A percentile compares a stretch with the other conserved stretches of the same genome.
Evolutionary conservation across 78 protist species (phyloP).

Genomic region (Dictyostelium brefeldianum): DNA sequence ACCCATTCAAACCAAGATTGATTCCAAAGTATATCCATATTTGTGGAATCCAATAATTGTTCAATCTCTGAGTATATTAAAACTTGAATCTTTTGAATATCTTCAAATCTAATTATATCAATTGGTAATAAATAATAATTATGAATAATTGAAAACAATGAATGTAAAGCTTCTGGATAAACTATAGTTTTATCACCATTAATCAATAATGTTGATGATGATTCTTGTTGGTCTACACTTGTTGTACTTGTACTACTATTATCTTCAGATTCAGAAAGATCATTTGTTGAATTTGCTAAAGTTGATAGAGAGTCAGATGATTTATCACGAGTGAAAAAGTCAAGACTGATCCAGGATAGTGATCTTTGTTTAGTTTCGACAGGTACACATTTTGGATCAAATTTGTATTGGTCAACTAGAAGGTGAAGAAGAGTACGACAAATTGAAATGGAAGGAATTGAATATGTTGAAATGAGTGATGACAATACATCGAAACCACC

Average conservation of each 20-base stretch:
- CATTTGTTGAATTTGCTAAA: background rate
- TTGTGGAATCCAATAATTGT: constrained; percentile 15
- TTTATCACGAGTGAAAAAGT: constrained; percentile 75
- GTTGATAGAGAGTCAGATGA: constrained; percentile 35
- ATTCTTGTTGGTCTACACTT: background rate
- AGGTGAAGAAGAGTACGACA: constrained; percentile 19
- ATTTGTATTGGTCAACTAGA: constrained; percentile 58
- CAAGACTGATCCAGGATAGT: constrained; percentile 53
- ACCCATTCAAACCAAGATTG: constrained; percentile 79
- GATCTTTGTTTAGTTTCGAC: constrained; percentile 73
- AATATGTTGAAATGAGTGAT: constrained; percentile 12
- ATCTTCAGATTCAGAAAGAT: background rate
- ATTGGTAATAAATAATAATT: background rate
- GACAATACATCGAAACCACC: constrained; percentile 67
- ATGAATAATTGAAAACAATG: constrained; percentile 17
- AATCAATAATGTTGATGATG: background rate
- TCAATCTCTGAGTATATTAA: background rate
- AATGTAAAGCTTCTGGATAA: constrained; percentile 71
- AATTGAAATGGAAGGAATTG: constrained; percentile 28
- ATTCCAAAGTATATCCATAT: constrained; percentile 75
- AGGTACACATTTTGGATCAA: constrained; percentile 72
- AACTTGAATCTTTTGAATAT: constrained; percentile 41
- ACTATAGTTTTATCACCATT: constrained; percentile 53
- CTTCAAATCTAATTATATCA: constrained; percentile 11
- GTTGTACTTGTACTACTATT: background rate